phyloP scores from a whole-genome alignment of 1,284 basidiomycete genomes.

The Vanrija sp. region DNA sequence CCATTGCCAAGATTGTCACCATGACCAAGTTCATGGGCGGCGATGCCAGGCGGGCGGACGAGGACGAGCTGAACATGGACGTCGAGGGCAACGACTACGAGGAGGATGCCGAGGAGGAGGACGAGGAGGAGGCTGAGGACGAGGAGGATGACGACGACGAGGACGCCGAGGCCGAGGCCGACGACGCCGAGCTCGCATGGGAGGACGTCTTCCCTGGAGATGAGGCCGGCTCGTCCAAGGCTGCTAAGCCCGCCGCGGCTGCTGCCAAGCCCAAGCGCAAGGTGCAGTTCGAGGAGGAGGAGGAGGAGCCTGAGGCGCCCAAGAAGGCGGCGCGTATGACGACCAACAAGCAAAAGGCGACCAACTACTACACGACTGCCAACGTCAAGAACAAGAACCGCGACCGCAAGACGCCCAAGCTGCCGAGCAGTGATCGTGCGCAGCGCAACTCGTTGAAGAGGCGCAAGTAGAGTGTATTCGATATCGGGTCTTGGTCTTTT shows the following conservation, averaged over 20 bases:
- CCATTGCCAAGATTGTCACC: conserved; percentile 57
- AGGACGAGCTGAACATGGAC: conserved; percentile 41
- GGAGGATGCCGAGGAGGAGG: conserved; percentile 41
- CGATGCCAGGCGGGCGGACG: conserved; percentile 46
- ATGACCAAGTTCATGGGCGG: conserved; percentile 54
- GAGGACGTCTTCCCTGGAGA: conserved; percentile 64
- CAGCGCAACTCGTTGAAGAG: conserved; percentile 1
- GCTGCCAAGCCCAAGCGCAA: conserved; percentile 17
- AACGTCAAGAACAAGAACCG: conserved; percentile 85
- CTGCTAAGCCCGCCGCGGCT: conserved; percentile 33
- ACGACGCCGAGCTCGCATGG: conserved; percentile 71
- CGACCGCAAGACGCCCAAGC: conserved; percentile 44
- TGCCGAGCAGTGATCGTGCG: conserved; percentile 18
- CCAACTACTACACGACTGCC: conserved; percentile 82
- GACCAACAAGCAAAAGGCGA: conserved; percentile 87
- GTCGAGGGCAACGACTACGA: conserved; percentile 29
- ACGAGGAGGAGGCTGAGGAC: conserved; percentile 56
- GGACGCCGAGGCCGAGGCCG: conserved; percentile 36
- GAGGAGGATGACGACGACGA: conserved; percentile 29
- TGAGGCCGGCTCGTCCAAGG: conserved; percentile 19
- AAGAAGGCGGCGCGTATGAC: conserved; percentile 75
- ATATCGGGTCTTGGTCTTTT: not conserved
- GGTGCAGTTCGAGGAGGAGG: conserved; percentile 23
- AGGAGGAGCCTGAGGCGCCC: conserved; percentile 20
- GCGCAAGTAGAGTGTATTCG: conserved; percentile 5